Base-by-base conservation (phyloP, 23 red algal species). In the Pyropia haitanensis region DNA sequence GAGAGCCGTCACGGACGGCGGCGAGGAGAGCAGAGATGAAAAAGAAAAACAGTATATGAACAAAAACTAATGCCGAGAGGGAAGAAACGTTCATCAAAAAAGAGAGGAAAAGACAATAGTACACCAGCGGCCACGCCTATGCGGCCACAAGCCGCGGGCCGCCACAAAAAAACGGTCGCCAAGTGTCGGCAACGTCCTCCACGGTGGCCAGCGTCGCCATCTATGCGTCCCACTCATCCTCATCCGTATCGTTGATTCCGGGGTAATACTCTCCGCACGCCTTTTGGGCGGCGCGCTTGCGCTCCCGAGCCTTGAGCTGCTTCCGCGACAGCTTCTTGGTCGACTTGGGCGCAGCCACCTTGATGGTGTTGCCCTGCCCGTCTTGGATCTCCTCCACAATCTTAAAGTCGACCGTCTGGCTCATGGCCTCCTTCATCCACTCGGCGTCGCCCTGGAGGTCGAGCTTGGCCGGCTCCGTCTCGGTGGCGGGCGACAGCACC, bases 241-340 rank as follows among this genome's bases (percentile, higher is more conserved):
- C 71, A 26, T 90, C 85, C 64, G 85, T 71, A 27, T 74, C 85
- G 19, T 90, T 90, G 30, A 73, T 75, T 19, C 85, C 85, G 18
- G 67, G 57, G 67, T 72, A 79, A 63, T 90, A 90, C 50, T 79
- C 75, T 4, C 85, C 85, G 1, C 65, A 22, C 0, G 69, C 73
- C 51, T 80, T 90, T 57, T 90, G 85, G 1, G 85, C 85, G 5
- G 85, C 85, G n/a, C 85, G 76, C 61, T 90, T 90, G 0, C 85
- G 73, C 2, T 90, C 85, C 14, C 78, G 70, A 50, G 68, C 76
- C 83, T 90, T 90, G 52, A 79, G 72, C 25, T 90, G 66, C 71
- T 76, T 58, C 17, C 76, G 76, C 24, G 75, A 81, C 53, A 81
- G 65, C 65, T 53, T 66, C 85, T 90, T 90, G 48, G 78, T 90